Evolutionary conservation across 129 eudicot species (phyloP), one percentile per base, ranked within the genome.

Genomic region (Heracleum sosnowskyi): DNA sequence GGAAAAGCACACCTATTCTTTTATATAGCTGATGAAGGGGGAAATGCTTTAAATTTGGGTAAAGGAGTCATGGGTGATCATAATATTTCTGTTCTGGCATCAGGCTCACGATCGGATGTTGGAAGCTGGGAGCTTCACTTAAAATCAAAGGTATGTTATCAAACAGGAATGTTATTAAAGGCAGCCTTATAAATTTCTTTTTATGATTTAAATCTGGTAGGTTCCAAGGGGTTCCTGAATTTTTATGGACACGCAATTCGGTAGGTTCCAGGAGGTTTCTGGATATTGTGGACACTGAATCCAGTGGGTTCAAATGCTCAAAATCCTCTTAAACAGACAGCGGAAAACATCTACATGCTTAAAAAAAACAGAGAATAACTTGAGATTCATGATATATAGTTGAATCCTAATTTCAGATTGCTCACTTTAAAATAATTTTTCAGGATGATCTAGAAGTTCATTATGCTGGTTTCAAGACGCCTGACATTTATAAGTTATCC

Each of bases 1-100:
- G 83, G 82, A 22, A 28, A 53, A 78, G 89, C 86, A 37, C 99
- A 96, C 83, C 81, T 96, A 44, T 96, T 96, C 88, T 92, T 96
- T 86, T 96, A 96, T 82, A 78, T 96, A 90, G 97, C 90, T 78
- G 99, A 96, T 81, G 99, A 96, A 85, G 90, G 81, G 79, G 93
- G 86, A 82, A 85, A 83, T 83, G 86, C 86, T 80, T 62, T 96
- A 51, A 84, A 81, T 80, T 77, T 92, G 83, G 90, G 97, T 72
- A 80, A 85, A 76, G 87, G 88, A 74, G 87, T 77, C 72, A 40
- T 81, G 53, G 84, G 78, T 49, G 74, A 78, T 80, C 80, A 81
- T 83, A 86, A 87, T 45, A 84, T 81, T 78, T 88, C 91, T 74
- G 76, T 92, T 20, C 82, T 96, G 84, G 97, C 97, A 69, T 84